Conservation (phyloP, 495 filamentous ascomycete species). For the Xylaria curta region DNA sequence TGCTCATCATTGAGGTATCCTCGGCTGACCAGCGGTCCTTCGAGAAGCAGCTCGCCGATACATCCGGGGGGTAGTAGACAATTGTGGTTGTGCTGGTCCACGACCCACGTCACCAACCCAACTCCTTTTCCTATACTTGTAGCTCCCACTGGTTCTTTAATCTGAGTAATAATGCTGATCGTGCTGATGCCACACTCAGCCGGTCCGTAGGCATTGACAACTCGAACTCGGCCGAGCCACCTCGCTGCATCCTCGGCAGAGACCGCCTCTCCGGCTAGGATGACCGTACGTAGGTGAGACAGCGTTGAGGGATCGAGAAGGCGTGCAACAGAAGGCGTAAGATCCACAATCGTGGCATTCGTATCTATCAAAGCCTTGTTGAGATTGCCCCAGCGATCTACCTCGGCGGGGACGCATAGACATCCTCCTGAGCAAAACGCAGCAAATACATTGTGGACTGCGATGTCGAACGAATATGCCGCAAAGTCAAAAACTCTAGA, state of each 20-base stretch:
- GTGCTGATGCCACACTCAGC: no score
- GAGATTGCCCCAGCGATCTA: not conserved
- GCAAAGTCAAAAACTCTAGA: not conserved
- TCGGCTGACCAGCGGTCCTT: conserved; percentile 55
- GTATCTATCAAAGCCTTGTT: not conserved
- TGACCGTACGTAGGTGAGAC: conserved; percentile 35
- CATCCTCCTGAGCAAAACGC: not conserved
- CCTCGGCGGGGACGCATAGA: not conserved
- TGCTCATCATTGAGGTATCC: conserved; percentile 61
- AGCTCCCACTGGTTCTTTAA: no score
- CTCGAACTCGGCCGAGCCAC: no score
- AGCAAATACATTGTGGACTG: not conserved
- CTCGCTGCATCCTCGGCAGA: no score
- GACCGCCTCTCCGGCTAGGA: conserved; percentile 37
- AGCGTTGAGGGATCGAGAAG: conserved; percentile 34
- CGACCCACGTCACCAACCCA: conserved; percentile 30
- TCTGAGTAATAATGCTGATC: no score
- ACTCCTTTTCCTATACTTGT: conserved; percentile 28
- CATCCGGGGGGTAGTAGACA: conserved; percentile 30
- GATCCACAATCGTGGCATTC: not conserved
- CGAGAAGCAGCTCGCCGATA: conserved; percentile 59
- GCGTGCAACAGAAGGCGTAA: not conserved
- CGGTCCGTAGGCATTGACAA: no score
- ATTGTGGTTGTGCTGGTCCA: conserved; percentile 23
- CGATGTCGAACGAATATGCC: not conserved